Evolutionary conservation across 495 filamentous ascomycete genomes (phyloP), one percentile per base, ranked within the genome.

Genomic region (Penicillium daleae): DNA sequence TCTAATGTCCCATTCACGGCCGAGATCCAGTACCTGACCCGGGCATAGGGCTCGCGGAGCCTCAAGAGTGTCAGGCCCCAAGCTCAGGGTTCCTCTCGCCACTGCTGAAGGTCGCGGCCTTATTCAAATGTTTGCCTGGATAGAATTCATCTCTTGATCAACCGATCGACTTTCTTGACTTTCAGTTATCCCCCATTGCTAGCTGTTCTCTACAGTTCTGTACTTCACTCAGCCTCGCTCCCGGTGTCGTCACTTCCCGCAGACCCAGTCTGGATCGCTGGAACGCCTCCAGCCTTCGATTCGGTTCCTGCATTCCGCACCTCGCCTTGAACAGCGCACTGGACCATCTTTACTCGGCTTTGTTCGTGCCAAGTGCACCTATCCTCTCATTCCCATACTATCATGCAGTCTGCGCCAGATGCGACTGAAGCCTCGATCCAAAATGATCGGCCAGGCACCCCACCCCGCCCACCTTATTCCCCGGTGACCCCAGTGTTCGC

Each of bases 391-490:
- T 39, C 39, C 48, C 15, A 21, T 39, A 29, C 2, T 22, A 53
- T 54, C 50, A 64, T 65, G 58, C 58, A 71, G 44, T 35, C 60
- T 26, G 15, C 49, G 27, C 42, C 46, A 32, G 52, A 60, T 17
- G 39, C 44, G 13, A 50, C 52, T 58, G 59, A 50, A 26, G 26
- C 62, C 33, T 33, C 61, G 48, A 49, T 26, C 56, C 50, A 42
- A 19, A 59, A 65, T 44, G 68, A 72, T 55, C 73, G 76, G 24
- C 72, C 74, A 42, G 72, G 74, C 31, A 82, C 79, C 22, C 79
- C 79, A 52, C 78, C 78, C 44, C 76, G 74, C 31, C 80, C 80
- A 27, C 76, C 80, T 8, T 82, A 81, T 65, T 82, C 80, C 33
- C 80, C 80, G 22, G 76, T 82, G 29, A 82, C 80, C 4, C 80